A percentile compares a stretch with the other conserved stretches of the same genome.
These are phyloP conservation scores for Physcomitrellopsis africana DNA, from an alignment of 225 moss, liverwort and hornwort genomes.

Conservation along the genomic window DNA sequence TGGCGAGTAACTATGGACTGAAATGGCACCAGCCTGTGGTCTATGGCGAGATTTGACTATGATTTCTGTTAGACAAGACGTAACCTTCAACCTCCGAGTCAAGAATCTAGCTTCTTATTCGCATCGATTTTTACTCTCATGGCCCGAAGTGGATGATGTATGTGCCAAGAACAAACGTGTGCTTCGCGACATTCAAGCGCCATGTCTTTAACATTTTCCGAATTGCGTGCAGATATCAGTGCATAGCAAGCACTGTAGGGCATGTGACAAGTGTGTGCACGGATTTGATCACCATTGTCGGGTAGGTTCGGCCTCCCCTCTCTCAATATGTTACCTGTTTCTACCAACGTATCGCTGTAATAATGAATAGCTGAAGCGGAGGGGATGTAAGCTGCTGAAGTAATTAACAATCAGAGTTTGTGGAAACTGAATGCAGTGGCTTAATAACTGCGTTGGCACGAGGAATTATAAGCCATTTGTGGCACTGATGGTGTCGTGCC, in stretches of 20 bases:
- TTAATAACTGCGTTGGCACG: constrained; percentile 90
- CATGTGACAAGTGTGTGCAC: constrained; percentile 91
- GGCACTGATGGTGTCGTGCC: constrained; percentile 80
- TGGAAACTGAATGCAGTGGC: constrained; percentile 69
- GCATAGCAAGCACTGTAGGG: constrained; percentile 93
- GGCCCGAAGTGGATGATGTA: too few relatives aligned
- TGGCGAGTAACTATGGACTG: background rate
- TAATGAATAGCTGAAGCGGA: too few relatives aligned
- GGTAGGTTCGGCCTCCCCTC: constrained; percentile 41
- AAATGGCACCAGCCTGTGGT: too few relatives aligned
- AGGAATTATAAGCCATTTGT: constrained; percentile 88
- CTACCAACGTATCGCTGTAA: background rate
- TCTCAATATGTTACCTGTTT: background rate
- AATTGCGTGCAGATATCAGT: constrained; percentile 67
- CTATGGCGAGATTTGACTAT: too few relatives aligned
- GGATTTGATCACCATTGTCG: constrained; percentile 98
- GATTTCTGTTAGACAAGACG: too few relatives aligned
- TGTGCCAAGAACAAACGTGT: too few relatives aligned
- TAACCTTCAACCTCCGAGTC: too few relatives aligned
- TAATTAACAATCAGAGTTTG: background rate
- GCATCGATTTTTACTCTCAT: too few relatives aligned
- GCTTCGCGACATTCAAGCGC: background rate
- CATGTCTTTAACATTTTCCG: background rate
- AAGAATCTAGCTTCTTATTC: too few relatives aligned
- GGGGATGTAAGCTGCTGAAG: background rate